phyloP scores from a whole-genome alignment of 371 early-diverging fungal species.

The Choanephora cucurbitarum region DNA sequence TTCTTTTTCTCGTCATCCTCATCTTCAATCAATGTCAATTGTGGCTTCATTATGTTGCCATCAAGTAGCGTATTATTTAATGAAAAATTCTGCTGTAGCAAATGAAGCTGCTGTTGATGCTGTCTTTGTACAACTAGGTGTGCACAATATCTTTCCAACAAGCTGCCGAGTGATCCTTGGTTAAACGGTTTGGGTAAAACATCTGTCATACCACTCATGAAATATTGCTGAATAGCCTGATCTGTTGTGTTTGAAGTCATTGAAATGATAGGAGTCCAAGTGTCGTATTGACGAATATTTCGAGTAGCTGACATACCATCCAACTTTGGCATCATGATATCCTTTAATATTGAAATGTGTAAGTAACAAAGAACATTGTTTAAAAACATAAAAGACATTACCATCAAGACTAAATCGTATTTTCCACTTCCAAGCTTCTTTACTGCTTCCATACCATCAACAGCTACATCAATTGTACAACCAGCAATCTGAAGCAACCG shows the following conservation, averaged over 20 bases:
- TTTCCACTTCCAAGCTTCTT: conserved; percentile 57
- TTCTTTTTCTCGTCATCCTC: conserved; percentile 6
- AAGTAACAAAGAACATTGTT: background rate
- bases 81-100: conserved; percentile 26
- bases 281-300: conserved; percentile 74
- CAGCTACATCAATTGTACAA: conserved; percentile 73
- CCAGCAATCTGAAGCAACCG: conserved; percentile 72
- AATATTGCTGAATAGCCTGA: conserved; percentile 66
- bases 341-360: conserved; percentile 36
- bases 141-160: conserved; percentile 66
- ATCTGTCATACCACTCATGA: conserved; percentile 79
- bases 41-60: conserved; percentile 13
- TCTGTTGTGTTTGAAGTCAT: conserved; percentile 75
- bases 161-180: conserved; percentile 48
- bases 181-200: conserved; percentile 79
- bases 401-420: conserved; percentile 81
- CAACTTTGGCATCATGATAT: conserved; percentile 76
- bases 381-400: conserved; percentile 19
- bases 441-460: conserved; percentile 75
- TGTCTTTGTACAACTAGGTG: conserved; percentile 47
- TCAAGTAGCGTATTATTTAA: conserved; percentile 14
- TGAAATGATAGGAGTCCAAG: conserved; percentile 74
- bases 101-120: conserved; percentile 23
- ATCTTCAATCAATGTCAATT: conserved; percentile 22
- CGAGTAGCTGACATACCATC: conserved; percentile 76